phyloP scores from a whole-genome alignment of 306 rosid genomes.

The Vigna radiata region DNA sequence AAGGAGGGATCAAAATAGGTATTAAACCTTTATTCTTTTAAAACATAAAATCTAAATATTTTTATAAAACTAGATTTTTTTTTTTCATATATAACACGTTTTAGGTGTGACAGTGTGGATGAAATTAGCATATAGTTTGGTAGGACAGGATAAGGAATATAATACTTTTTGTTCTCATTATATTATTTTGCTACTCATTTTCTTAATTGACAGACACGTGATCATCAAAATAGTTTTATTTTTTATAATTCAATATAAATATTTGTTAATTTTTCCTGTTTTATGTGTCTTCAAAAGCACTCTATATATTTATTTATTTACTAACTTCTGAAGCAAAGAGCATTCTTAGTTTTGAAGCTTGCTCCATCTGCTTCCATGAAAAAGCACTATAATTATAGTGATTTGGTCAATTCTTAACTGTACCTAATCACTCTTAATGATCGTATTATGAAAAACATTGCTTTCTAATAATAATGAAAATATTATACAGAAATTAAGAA shows the following conservation, averaged over 20 bases:
- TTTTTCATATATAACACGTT: too few species aligned
- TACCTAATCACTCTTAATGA: slow-evolving; percentile 38
- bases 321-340: slow-evolving; percentile 61
- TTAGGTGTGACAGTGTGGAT: too few species aligned
- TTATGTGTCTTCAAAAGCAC: slow-evolving; percentile 54
- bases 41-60: too few species aligned
- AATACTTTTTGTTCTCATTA: background rate
- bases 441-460: background rate
- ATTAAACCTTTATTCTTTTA: too few species aligned
- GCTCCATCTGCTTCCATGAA: slow-evolving; percentile 39
- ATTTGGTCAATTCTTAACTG: slow-evolving; percentile 36
- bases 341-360: slow-evolving; percentile 63
- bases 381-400: slow-evolving; percentile 38
- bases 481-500: too few species aligned
- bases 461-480: background rate
- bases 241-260: background rate
- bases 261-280: background rate
- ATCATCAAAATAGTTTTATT: background rate
- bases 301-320: slow-evolving; percentile 45
- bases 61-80: too few species aligned
- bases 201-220: background rate
- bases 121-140: too few species aligned
- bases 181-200: background rate
- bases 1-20: too few species aligned
- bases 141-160: background rate